These are phyloP conservation scores for Aphanomyces stellatus DNA, from an alignment of 352 stramenopile genomes.

Conservation along the genomic window DNA sequence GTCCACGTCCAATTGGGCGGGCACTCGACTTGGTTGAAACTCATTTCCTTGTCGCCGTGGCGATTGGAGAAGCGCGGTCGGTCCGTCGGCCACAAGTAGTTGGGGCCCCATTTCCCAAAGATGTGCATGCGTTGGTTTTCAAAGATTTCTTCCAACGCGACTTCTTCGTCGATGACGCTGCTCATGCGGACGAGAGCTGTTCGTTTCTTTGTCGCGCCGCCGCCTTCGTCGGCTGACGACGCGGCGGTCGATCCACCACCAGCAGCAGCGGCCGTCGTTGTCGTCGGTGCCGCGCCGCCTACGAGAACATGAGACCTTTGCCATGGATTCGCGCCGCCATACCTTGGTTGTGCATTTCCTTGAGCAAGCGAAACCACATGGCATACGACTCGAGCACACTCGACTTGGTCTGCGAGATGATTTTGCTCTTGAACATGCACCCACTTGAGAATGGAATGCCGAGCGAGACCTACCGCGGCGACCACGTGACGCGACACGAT, in stretches of 20 bases:
- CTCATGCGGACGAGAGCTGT: conserved; percentile 8
- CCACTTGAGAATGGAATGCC: conserved; percentile 81
- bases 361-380: conserved; percentile 15
- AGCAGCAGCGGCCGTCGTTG: conserved; percentile 18
- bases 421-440: conserved; percentile 87
- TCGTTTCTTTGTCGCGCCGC: neutral
- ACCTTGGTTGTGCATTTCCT: conserved; percentile 7
- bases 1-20: conserved; percentile 77
- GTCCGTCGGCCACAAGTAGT: conserved; percentile 74
- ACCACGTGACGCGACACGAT: too few relatives aligned
- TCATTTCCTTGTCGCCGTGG: conserved; percentile 64
- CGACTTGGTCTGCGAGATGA: conserved; percentile 59
- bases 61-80: conserved; percentile 73
- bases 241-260: neutral
- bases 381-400: conserved; percentile 10
- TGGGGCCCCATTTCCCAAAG: conserved; percentile 81
- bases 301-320: too few relatives aligned
- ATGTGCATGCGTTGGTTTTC: conserved; percentile 83
- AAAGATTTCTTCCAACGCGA: conserved; percentile 81
- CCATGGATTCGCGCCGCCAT: too few relatives aligned
- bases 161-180: conserved; percentile 22
- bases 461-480: conserved; percentile 44
- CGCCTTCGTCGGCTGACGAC: neutral
- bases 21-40: conserved; percentile 68
- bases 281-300: conserved; percentile 62